Evolutionary conservation across 176 grass and related monocot genomes (phyloP).

Genomic region (Canna indica): DNA sequence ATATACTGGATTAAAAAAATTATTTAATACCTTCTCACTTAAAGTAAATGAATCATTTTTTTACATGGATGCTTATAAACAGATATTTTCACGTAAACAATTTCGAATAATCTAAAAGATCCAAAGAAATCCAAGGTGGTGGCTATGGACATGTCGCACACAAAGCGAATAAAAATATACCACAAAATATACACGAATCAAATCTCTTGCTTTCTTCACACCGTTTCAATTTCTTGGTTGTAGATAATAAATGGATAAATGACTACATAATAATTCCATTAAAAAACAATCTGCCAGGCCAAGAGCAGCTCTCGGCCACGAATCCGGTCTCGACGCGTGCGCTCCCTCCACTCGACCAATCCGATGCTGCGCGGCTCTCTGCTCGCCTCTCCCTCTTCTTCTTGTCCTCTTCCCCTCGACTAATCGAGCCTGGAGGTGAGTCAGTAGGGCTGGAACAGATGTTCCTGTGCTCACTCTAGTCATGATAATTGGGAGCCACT

Average conservation of each 20-base stretch:
- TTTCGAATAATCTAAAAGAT: too few relatives aligned
- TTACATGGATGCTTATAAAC: too few relatives aligned
- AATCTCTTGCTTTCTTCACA: too few relatives aligned
- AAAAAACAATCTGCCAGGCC: not conserved
- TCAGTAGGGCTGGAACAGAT: not conserved
- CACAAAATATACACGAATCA: too few relatives aligned
- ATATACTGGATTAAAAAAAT: too few relatives aligned
- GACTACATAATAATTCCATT: not conserved
- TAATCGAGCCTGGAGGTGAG: not conserved
- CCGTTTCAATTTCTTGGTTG: not conserved
- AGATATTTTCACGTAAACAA: too few relatives aligned
- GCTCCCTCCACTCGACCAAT: not conserved
- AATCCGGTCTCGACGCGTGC: not conserved
- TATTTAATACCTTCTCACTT: too few relatives aligned
- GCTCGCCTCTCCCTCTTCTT: constrained; percentile 6
- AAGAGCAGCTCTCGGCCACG: not conserved
- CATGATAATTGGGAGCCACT: not conserved
- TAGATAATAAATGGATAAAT: not conserved
- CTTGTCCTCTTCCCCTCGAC: constrained; percentile 2
- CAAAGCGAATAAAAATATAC: too few relatives aligned
- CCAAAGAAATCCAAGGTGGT: too few relatives aligned
- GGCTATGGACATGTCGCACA: too few relatives aligned
- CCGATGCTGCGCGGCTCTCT: not conserved
- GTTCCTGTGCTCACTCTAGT: not conserved
- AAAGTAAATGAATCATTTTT: too few relatives aligned